A percentile compares a stretch with the other conserved stretches of the same genome.
These are phyloP conservation scores for Cymbopogon flexuosus DNA, from an alignment of 202 grass and related monocot genomes.

Conservation along the genomic window DNA sequence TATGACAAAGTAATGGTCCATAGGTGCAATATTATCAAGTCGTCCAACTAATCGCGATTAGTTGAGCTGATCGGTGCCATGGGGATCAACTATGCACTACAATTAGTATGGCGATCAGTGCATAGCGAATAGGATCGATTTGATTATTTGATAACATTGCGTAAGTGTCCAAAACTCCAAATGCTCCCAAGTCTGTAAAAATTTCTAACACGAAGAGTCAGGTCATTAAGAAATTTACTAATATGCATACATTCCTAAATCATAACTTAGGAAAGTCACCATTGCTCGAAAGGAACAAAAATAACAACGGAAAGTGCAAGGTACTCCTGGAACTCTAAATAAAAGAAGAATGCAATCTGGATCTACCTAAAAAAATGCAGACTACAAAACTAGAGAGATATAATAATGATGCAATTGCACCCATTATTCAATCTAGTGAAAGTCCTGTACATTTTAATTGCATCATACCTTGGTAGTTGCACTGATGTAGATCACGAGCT, in stretches of 20 bases:
- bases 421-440: neutral
- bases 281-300: neutral
- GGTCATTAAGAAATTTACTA: neutral
- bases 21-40: neutral
- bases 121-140: neutral
- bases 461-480: constrained; percentile 69
- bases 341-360: neutral
- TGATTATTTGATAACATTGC: too few species aligned
- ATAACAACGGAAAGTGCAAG: neutral
- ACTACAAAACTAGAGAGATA: neutral
- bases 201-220: neutral
- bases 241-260: neutral
- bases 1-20: neutral
- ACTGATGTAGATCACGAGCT: constrained; percentile 68
- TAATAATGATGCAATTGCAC: neutral
- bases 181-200: neutral
- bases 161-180: neutral
- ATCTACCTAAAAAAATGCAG: neutral
- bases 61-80: neutral
- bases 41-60: neutral
- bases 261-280: neutral
- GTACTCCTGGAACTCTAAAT: neutral
- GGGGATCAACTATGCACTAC: neutral
- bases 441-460: neutral
- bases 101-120: neutral